Base-by-base conservation (phyloP, 1,284 basidiomycete species). In the Apiotrichum domesticum region DNA sequence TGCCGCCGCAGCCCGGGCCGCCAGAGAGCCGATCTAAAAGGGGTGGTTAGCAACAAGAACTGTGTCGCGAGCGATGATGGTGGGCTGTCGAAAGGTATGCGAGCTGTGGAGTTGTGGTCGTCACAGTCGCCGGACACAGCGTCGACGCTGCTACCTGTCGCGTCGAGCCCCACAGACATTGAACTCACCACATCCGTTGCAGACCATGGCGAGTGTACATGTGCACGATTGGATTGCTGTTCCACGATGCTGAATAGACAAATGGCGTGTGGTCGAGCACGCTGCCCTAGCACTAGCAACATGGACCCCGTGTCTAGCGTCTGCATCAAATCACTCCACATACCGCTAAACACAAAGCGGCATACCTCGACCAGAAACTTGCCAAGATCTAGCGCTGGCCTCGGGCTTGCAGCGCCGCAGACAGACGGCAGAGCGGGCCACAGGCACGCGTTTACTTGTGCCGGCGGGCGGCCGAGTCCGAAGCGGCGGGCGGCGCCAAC, bases 171-270 rank as follows among this genome's bases (percentile, higher is more conserved):
- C 41, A 42, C 41, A 42, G 41, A 15, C 41, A 7, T 29, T 14
- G 6, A 35, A 49, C 47, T 35, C 34, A 49, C 47, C 47, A 39
- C 47, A 49, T 49, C 47, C 47, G 35, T 49, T 29, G 47, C 47
- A 49, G 21, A 32, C 37, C 47, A 49, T 49, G 35, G 47, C 40
- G 15, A 29, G 47, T 21, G 47, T 29, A 35, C 35, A 49, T 39
- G 47, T 39, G 35, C n/a, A 15, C 13, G 45, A 46, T 32, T 32
- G 14, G 6, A 21, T 13, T n/a, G 6, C 1, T 14, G 33, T 33
- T 29, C 29, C 3, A 29, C 34, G 46, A 35, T 35, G 33, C 14
- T 34, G 9, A 33, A 3, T 7, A 14, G 14, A 14, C 33, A 46
- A 29, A 29, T 29, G 29, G 29, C 3, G 29, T 29, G 29, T 3